These are phyloP conservation scores for Wickerhamomyces queroliae DNA, from an alignment of 805 yeast genomes.

Conservation along the genomic window DNA sequence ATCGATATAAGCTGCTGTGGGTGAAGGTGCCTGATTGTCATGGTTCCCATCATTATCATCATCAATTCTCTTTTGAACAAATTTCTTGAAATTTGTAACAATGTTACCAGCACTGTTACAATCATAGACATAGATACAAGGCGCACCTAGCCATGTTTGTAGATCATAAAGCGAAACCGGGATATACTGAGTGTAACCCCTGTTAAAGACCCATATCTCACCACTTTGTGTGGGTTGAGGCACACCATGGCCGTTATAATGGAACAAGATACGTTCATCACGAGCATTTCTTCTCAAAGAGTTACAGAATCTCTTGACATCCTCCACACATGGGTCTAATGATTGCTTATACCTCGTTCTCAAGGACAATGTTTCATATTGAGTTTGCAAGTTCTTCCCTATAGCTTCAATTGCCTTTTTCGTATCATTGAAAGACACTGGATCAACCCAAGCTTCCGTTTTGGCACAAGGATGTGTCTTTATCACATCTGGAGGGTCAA, in stretches of 20 bases:
- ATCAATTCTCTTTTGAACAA: slow-evolving; percentile 83
- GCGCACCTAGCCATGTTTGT: slow-evolving; percentile 97
- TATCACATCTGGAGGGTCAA: slow-evolving; percentile 94
- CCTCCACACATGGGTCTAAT: slow-evolving; percentile 93
- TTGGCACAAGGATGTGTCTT: slow-evolving; percentile 92
- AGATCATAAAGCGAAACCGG: slow-evolving; percentile 93
- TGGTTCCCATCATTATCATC: slow-evolving; percentile 65
- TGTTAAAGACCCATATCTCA: slow-evolving; percentile 96
- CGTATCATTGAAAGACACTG: slow-evolving; percentile 72
- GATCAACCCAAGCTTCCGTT: slow-evolving; percentile 91
- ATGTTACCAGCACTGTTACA: slow-evolving; percentile 94
- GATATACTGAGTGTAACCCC: slow-evolving; percentile 95
- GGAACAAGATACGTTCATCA: slow-evolving; percentile 89
- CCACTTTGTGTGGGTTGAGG: slow-evolving; percentile 96
- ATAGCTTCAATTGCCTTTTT: slow-evolving; percentile 88
- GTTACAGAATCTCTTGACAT: slow-evolving; percentile 85
- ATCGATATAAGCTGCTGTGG: slow-evolving; percentile 55
- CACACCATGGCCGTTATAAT: slow-evolving; percentile 97
- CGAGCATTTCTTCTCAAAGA: slow-evolving; percentile 85
- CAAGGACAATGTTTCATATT: slow-evolving; percentile 83
- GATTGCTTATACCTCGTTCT: slow-evolving; percentile 88
- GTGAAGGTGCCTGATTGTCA: slow-evolving; percentile 35
- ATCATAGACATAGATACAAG: slow-evolving; percentile 91
- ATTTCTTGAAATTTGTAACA: slow-evolving; percentile 80
- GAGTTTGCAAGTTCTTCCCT: slow-evolving; percentile 81